A percentile compares a stretch with the other conserved stretches of the same genome.
Evolutionary conservation across 2,329 filamentous ascomycete genomes (phyloP).

Genomic region (Botrytis elliptica): DNA sequence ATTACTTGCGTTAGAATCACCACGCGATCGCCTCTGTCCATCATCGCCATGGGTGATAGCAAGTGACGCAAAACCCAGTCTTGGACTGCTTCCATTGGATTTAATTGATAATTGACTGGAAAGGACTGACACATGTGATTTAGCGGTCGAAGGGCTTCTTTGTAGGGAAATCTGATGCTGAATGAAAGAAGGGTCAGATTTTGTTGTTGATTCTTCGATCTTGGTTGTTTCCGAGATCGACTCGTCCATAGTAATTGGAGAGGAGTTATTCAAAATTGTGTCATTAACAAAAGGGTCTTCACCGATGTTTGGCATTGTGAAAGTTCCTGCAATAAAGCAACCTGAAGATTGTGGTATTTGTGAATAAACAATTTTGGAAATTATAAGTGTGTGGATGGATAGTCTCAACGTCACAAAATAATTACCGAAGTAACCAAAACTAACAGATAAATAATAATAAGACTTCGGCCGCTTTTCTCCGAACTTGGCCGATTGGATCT

Average conservation of each 20-base stretch:
- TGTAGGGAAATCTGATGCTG: constrained; percentile 34
- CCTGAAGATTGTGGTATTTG: constrained; percentile 1
- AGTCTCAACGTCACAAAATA: neutral
- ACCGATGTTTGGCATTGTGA: constrained; percentile 23
- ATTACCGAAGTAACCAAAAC: constrained; percentile 15
- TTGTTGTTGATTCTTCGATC: constrained; percentile 11
- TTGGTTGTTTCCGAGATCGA: constrained; percentile 21
- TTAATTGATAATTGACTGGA: constrained; percentile 31
- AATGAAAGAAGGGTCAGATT: constrained; percentile 29
- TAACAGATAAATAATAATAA: neutral
- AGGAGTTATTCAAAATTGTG: neutral
- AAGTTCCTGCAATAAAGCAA: neutral
- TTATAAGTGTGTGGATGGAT: neutral
- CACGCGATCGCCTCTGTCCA: constrained; percentile 22
- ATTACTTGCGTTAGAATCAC: constrained; percentile 25
- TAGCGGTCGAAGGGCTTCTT: constrained; percentile 31
- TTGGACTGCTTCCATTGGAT: constrained; percentile 27
- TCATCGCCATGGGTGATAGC: constrained; percentile 20
- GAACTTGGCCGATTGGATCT: neutral
- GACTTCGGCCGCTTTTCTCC: neutral
- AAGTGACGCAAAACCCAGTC: constrained; percentile 21
- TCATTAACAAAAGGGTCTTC: constrained; percentile 14
- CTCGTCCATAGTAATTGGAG: constrained; percentile 24
- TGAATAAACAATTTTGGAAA: neutral
- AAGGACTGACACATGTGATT: constrained; percentile 29